Conservation (phyloP, 2,329 filamentous ascomycete genomes). For the Penicillium fuscoglaucum region DNA sequence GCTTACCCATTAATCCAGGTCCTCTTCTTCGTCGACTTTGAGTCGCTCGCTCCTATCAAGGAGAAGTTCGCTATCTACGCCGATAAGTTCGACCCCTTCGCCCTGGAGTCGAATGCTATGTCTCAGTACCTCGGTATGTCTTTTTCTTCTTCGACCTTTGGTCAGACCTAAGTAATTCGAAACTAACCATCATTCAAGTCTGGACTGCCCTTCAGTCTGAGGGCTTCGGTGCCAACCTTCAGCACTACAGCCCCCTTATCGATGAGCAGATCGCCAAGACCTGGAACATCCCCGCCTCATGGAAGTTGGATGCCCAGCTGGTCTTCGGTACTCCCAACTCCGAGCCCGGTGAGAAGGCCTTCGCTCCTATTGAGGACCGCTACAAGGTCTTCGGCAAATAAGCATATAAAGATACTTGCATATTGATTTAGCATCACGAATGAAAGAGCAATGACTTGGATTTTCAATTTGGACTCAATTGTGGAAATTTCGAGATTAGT, state of each 20-base stretch:
- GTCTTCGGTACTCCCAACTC: constrained; percentile 64
- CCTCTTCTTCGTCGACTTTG: constrained; percentile 80
- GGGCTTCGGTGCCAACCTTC: constrained; percentile 81
- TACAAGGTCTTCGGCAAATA: constrained; percentile 41
- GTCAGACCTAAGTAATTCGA: neutral
- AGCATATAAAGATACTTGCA: constrained; percentile 10
- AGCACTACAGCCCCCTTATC: constrained; percentile 88
- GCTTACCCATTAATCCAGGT: constrained; percentile 39
- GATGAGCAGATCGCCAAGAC: constrained; percentile 67
- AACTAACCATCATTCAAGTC: constrained; percentile 36
- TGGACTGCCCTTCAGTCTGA: constrained; percentile 82
- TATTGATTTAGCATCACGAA: constrained; percentile 5
- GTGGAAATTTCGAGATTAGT: neutral
- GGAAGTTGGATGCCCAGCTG: constrained; percentile 78
- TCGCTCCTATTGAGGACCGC: constrained; percentile 33
- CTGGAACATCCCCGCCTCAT: constrained; percentile 69
- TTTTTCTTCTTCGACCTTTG: neutral
- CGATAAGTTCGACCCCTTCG: constrained; percentile 77
- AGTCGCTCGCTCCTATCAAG: constrained; percentile 61
- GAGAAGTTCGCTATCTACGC: constrained; percentile 68
- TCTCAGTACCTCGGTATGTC: constrained; percentile 62
- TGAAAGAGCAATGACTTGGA: constrained; percentile 1
- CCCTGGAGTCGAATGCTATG: constrained; percentile 74
- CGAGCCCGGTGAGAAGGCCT: constrained; percentile 29
- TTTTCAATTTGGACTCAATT: neutral